These are phyloP conservation scores for Phytophthora niederhauseri DNA, from an alignment of 352 stramenopile genomes.

Conservation along the genomic window DNA sequence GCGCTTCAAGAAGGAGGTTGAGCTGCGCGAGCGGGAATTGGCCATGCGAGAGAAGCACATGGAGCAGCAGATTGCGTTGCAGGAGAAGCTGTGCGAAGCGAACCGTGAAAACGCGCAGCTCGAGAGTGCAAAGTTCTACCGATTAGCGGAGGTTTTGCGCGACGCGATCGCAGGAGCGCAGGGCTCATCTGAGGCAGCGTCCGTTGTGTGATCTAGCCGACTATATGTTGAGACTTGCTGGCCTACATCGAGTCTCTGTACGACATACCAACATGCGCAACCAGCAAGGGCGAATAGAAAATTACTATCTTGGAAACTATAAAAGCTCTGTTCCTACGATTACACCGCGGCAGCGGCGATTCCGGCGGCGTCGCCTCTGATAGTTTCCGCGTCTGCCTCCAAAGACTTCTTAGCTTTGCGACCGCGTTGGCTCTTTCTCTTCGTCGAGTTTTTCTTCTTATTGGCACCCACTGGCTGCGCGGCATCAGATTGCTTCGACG, in stretches of 20 bases:
- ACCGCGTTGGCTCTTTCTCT: slow-evolving; percentile 11
- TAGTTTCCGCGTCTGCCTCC: slow-evolving; percentile 2
- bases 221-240: background rate
- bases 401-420: slow-evolving; percentile 14
- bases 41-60: slow-evolving; percentile 68
- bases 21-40: slow-evolving; percentile 71
- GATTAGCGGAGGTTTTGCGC: slow-evolving; percentile 64
- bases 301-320: slow-evolving; percentile 37
- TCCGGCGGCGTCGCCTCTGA: background rate
- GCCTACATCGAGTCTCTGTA: background rate
- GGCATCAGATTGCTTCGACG: slow-evolving; percentile 7
- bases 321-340: slow-evolving; percentile 20
- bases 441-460: slow-evolving; percentile 29
- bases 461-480: background rate
- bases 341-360: slow-evolving; percentile 17
- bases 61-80: slow-evolving; percentile 60
- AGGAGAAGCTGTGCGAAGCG: slow-evolving; percentile 60
- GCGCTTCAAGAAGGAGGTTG: slow-evolving; percentile 78
- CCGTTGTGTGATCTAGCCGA: slow-evolving; percentile 41
- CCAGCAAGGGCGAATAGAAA: slow-evolving; percentile 28
- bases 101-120: slow-evolving; percentile 50
- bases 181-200: slow-evolving; percentile 35
- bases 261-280: background rate
- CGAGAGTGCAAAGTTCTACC: slow-evolving; percentile 62
- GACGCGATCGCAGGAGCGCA: slow-evolving; percentile 50